Evolutionary conservation across 495 filamentous ascomycete species (phyloP).

Genomic region (Amniculicola lignicola): DNA sequence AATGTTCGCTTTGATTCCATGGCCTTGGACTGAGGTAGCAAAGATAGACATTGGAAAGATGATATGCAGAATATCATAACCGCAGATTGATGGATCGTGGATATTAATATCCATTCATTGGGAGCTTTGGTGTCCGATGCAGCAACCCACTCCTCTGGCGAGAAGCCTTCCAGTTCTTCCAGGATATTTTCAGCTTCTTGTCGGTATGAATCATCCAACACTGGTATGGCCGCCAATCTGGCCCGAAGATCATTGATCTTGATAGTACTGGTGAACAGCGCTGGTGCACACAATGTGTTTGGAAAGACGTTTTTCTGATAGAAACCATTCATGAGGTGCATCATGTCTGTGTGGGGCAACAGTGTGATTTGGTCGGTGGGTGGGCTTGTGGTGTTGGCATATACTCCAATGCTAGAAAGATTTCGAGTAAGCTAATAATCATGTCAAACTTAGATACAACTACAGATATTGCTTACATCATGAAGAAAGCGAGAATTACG

Average conservation of each 20-base stretch:
- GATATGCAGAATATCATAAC: slow-evolving; percentile 6
- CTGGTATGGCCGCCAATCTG: not conserved
- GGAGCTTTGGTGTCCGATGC: not conserved
- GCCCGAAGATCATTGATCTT: slow-evolving; percentile 10
- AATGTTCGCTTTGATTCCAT: not conserved
- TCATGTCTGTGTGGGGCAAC: not conserved
- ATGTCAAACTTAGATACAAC: not conserved
- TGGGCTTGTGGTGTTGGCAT: slow-evolving; percentile 2
- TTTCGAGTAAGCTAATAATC: not conserved
- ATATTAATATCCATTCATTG: slow-evolving; percentile 4
- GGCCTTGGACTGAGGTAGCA: not conserved
- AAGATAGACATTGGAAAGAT: slow-evolving; percentile 1
- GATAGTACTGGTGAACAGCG: slow-evolving; percentile 7
- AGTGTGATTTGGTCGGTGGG: not conserved
- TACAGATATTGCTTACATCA: slow-evolving; percentile 3
- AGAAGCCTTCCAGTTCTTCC: not conserved
- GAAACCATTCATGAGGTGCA: not conserved
- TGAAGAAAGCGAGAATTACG: not conserved
- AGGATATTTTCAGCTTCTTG: slow-evolving; percentile 7
- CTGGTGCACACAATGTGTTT: slow-evolving; percentile 1
- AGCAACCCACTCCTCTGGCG: slow-evolving; percentile 8
- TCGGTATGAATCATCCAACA: not conserved
- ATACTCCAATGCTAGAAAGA: not conserved
- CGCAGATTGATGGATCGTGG: not conserved
- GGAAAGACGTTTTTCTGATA: slow-evolving; percentile 10